phyloP scores from a whole-genome alignment of 169 alveolate species.

The Plasmodium fragile region DNA sequence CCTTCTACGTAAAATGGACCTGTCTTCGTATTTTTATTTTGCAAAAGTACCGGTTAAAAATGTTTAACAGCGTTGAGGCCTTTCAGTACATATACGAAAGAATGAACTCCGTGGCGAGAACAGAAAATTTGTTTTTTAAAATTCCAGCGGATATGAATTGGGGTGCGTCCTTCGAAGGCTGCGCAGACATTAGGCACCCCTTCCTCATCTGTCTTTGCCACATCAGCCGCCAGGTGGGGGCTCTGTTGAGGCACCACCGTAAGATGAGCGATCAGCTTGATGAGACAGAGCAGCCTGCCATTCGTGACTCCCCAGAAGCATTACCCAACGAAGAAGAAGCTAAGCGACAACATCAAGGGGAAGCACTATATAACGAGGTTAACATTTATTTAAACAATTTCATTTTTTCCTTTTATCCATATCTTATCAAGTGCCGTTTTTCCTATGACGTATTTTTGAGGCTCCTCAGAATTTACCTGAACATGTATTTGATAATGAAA shows the following conservation, averaged over 20 bases:
- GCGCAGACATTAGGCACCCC: neutral
- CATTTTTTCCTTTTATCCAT: slow-evolving; percentile 44
- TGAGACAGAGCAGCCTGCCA: neutral
- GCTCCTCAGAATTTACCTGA: slow-evolving; percentile 48
- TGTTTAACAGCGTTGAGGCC: neutral
- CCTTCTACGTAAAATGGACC: slow-evolving; percentile 31
- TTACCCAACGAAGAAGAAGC: neutral
- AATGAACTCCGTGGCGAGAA: neutral
- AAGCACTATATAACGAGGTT: slow-evolving; percentile 17
- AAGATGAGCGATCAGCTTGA: neutral
- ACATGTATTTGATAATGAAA: slow-evolving; percentile 34
- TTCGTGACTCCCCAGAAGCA: neutral
- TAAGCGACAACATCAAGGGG: neutral
- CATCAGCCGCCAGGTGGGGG: neutral
- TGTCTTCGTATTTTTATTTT: slow-evolving; percentile 48
- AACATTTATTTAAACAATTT: slow-evolving; percentile 17
- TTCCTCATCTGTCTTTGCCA: slow-evolving; percentile 2
- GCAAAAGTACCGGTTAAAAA: slow-evolving; percentile 26
- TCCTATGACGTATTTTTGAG: slow-evolving; percentile 50
- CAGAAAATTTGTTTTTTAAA: slow-evolving; percentile 5
- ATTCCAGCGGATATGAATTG: neutral
- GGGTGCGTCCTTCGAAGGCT: neutral
- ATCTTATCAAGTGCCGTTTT: slow-evolving; percentile 24
- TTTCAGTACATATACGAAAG: slow-evolving; percentile 45
- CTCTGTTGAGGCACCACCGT: neutral